These are phyloP conservation scores for Lachnum nothofagi DNA, from an alignment of 2,329 filamentous ascomycete species.

Conservation along the genomic window DNA sequence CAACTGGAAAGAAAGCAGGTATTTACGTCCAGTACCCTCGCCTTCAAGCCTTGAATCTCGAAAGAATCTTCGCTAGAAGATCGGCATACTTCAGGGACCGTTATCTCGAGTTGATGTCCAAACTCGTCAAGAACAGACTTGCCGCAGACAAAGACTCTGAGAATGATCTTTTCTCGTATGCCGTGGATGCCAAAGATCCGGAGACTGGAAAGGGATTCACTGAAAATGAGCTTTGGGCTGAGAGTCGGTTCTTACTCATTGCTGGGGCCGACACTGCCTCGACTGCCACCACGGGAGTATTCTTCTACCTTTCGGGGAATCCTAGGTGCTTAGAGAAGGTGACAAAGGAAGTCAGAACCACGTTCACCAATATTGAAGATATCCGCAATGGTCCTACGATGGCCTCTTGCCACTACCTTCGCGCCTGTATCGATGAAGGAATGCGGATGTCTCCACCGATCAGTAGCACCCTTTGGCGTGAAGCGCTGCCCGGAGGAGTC, in stretches of 20 bases:
- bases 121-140: no score
- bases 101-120: no score
- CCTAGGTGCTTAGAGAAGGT: no score
- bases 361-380: no score
- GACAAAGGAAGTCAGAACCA: no score
- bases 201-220: neutral
- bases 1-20: neutral
- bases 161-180: constrained; percentile 1
- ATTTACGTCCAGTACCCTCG: neutral
- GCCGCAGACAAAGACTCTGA: no score
- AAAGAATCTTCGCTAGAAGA: no score
- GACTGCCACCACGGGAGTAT: no score
- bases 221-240: neutral
- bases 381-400: neutral
- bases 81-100: no score
- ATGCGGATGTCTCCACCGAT: constrained; percentile 18
- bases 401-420: constrained; percentile 33
- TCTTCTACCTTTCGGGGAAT: no score
- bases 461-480: constrained; percentile 3
- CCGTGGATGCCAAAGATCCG: neutral
- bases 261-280: neutral
- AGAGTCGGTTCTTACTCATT: neutral
- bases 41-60: no score
- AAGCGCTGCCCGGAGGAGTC: constrained; percentile 2
- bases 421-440: constrained; percentile 34